Evolutionary conservation across 495 filamentous ascomycete genomes (phyloP).

Genomic region (Aspergillus ostianus): DNA sequence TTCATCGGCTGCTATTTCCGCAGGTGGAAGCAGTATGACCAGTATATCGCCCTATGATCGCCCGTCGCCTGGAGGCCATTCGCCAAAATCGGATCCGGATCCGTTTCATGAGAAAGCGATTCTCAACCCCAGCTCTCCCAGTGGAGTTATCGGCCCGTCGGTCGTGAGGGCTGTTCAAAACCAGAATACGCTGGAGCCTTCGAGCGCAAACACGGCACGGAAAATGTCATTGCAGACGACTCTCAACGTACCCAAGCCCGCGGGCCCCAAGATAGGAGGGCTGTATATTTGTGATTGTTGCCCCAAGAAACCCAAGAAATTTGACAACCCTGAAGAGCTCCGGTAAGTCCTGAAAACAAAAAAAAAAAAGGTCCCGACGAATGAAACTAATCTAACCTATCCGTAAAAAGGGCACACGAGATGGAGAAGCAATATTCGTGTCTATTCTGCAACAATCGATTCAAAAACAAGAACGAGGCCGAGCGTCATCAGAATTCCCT

Average conservation of each 20-base stretch:
- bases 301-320: conserved; percentile 98
- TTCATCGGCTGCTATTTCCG: conserved; percentile 63
- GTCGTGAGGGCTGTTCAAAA: conserved; percentile 18
- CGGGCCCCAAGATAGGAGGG: conserved; percentile 37
- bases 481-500: conserved; percentile 97
- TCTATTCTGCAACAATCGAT: conserved; percentile 86
- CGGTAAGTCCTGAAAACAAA: conserved; percentile 56
- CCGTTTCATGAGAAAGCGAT: conserved; percentile 41
- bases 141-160: conserved; percentile 35
- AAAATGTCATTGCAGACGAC: conserved; percentile 43
- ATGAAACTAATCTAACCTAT: no score
- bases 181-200: conserved; percentile 28
- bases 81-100: conserved; percentile 59
- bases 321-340: conserved; percentile 81
- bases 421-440: conserved; percentile 96
- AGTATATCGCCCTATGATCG: conserved; percentile 71
- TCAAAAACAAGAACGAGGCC: conserved; percentile 99
- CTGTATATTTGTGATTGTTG: conserved; percentile 92
- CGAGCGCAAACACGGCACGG: conserved; percentile 30
- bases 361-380: conserved; percentile 19
- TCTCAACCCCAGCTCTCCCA: conserved; percentile 60
- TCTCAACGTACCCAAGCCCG: conserved; percentile 30
- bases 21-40: conserved; percentile 68
- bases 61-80: conserved; percentile 66
- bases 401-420: conserved; percentile 62